Evolutionary conservation across 2,329 filamentous ascomycete species (phyloP).

Genomic region (Calonectria pteridis): DNA sequence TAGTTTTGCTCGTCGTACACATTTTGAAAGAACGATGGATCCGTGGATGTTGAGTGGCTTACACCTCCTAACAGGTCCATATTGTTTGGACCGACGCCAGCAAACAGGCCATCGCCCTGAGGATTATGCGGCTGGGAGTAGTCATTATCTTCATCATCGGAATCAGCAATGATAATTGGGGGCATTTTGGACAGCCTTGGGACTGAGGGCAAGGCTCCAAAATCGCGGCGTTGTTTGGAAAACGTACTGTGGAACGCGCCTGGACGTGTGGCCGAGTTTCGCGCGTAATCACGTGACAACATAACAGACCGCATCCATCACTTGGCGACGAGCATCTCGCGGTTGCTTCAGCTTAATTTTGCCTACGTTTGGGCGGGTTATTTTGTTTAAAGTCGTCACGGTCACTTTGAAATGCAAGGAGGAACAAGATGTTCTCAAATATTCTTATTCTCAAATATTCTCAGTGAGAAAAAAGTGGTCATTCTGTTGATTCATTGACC

Average conservation of each 20-base stretch:
- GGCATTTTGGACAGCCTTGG: conserved; percentile 34
- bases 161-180: conserved; percentile 52
- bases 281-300: conserved; percentile 39
- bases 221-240: conserved; percentile 12
- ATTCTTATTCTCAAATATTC: conserved; percentile 29
- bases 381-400: not conserved
- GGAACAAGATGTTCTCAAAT: not conserved
- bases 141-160: conserved; percentile 52
- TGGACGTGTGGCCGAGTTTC: conserved; percentile 23
- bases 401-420: not conserved
- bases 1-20: conserved; percentile 62
- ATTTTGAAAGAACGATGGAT: conserved; percentile 60
- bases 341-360: not conserved
- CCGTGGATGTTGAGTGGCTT: conserved; percentile 58
- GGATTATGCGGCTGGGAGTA: conserved; percentile 34
- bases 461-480: conserved; percentile 43
- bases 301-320: not conserved
- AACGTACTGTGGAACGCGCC: conserved; percentile 28
- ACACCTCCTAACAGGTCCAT: conserved; percentile 41
- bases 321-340: not conserved
- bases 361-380: not conserved
- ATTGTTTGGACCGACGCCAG: conserved; percentile 14
- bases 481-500: conserved; percentile 48
- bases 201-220: not conserved
- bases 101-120: conserved; percentile 12